Evolutionary conservation across 805 yeast species (phyloP).

Genomic region (Monosporozyma aerobia): DNA sequence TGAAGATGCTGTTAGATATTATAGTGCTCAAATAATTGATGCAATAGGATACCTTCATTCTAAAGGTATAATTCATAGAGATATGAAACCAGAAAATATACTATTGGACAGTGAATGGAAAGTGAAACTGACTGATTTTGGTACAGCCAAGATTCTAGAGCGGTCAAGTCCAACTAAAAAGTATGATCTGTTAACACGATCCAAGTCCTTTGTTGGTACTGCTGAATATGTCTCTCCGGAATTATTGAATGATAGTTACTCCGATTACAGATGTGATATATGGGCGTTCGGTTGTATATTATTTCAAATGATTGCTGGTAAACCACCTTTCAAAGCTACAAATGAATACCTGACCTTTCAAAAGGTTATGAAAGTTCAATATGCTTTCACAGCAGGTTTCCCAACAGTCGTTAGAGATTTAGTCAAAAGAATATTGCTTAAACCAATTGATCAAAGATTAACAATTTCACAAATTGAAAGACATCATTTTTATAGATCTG

Average conservation of each 20-base stretch:
- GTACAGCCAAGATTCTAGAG: constrained; percentile 72
- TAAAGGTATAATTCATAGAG: constrained; percentile 72
- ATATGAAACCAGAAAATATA: constrained; percentile 77
- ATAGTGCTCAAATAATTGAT: constrained; percentile 65
- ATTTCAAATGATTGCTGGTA: constrained; percentile 91
- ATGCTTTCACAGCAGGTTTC: constrained; percentile 78
- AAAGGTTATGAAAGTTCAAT: constrained; percentile 69
- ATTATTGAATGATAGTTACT: constrained; percentile 61
- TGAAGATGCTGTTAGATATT: constrained; percentile 59
- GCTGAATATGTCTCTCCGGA: constrained; percentile 84
- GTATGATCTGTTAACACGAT: constrained; percentile 59
- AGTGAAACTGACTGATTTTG: constrained; percentile 72
- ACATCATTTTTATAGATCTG: constrained; percentile 53
- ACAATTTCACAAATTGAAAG: constrained; percentile 46
- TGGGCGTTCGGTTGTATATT: constrained; percentile 98
- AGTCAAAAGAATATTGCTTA: constrained; percentile 55
- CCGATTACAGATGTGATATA: constrained; percentile 90
- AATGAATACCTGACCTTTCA: constrained; percentile 78
- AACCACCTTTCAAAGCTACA: constrained; percentile 78
- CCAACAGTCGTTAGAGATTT: constrained; percentile 66
- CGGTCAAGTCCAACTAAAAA: constrained; percentile 33
- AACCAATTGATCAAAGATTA: constrained; percentile 56
- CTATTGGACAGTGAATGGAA: constrained; percentile 51
- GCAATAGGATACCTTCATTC: constrained; percentile 64
- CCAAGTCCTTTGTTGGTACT: constrained; percentile 78